Base-by-base conservation (phyloP, 345 rosid species). In the Garcia nutans region DNA sequence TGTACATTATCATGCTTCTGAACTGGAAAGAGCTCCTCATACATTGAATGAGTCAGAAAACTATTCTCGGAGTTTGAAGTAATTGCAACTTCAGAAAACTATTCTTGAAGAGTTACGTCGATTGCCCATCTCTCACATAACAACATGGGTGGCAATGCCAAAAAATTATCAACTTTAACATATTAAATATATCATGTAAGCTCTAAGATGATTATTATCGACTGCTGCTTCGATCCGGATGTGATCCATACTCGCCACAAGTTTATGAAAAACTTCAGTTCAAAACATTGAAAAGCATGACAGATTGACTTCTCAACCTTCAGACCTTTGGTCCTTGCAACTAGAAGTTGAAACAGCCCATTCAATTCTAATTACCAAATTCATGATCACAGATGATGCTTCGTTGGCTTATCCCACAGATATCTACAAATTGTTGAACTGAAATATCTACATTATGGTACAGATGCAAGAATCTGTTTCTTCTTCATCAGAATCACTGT, bases 381-480 rank as follows among this genome's bases (percentile, higher is more conserved):
- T 77, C 33, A 56, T 26, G 42, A 71, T 62, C 76, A 59, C 49
- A 66, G 63, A 55, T 63, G 74, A 79, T 28, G 57, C 58, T 59
- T 11, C n/a, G 15, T 56, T 42, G 67, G 68, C 28, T 23, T 41
- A 49, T 74, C 75, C 72, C 17, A 66, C 73, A 78, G 65, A 76
- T 52, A 69, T 72, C 69, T 71, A 65, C 76, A 69, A 54, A 65
- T 68, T 41, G 54, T 26, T 69, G 66, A 55, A 68, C 77, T 75
- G 49, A 52, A 45, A 23, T 56, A 79, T 70, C 89, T 91, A 95
- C 99, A 96, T 93, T 84, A 96, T 87, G 67, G 79, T 86, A 85
- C 99, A 96, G 59, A 88, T 77, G 84, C 99, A 96, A 72, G 93
- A 74, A 80, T 96, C 98, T 20, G 87, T 61, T 62, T 93, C 93